Evolutionary conservation across 345 rosid genomes (phyloP), one percentile per base, ranked within the genome.

Genomic region (Pelargonium nanum): DNA sequence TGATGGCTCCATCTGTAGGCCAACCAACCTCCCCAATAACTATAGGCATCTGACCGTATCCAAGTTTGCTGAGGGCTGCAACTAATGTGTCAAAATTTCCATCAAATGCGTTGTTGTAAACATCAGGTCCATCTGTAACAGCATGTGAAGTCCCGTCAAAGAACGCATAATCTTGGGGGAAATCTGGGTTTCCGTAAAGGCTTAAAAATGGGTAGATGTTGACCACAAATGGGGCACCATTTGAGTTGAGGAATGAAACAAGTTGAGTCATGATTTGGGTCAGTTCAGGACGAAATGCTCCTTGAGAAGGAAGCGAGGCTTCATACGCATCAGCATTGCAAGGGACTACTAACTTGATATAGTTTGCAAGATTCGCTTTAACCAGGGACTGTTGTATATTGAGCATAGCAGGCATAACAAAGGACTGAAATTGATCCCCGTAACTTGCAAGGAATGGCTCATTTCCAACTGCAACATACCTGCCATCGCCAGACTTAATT

Each of bases 171-270:
- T 94, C 96, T 77, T 94, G 91, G 1, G 99, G 99, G 56, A 90
- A 94, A 75, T 90, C 96, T 1, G 90, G 75, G 83, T 74, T 89
- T 40, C 80, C 90, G 62, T 93, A 93, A 1, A 89, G 86, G 70
- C 99, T 93, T 22, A 93, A 85, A 77, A 93, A 89, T n/a, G 96
- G 99, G 63, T 93, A 93, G 53, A 89, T 93, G 72, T 89, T 93
- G 65, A 85, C 97, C 16, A 89, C 76, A 55, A 89, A 93, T 44
- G 97, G 99, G 30, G 97, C 81, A 19, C 93, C 95, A 65, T 84
- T 94, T 23, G 97, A 78, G 77, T 79, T 82, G 57, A 94, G 96
- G 80, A 90, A 84, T 0, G 87, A 81, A 63, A 85, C 89, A 56
- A 94, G 61, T 25, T 90, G 95, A 50, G 96, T 86, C 73, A 90